Evolutionary conservation across 192 early-diverging fungal species (phyloP).

Genomic region (Cetraspora pellucida): DNA sequence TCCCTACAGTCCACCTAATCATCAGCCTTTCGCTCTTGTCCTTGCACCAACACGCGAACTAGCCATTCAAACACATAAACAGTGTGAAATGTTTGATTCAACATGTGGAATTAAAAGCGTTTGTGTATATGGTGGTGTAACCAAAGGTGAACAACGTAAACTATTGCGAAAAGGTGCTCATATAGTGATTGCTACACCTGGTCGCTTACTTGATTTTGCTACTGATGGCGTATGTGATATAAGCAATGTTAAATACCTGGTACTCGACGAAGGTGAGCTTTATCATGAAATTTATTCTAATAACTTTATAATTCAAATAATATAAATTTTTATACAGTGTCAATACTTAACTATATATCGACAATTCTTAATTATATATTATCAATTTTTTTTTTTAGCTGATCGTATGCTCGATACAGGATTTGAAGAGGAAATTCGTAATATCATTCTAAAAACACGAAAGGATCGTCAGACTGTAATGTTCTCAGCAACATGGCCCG

Average conservation of each 20-base stretch:
- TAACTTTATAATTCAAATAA: not conserved
- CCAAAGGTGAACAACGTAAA: slow-evolving; percentile 71
- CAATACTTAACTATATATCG: not conserved
- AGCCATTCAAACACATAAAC: slow-evolving; percentile 92
- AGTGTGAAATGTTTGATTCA: slow-evolving; percentile 71
- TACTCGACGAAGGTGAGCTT: slow-evolving; percentile 77
- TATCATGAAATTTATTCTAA: not conserved
- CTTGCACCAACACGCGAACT: slow-evolving; percentile 96
- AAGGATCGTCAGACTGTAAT: slow-evolving; percentile 87
- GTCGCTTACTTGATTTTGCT: slow-evolving; percentile 90
- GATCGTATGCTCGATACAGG: slow-evolving; percentile 97
- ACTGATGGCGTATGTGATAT: slow-evolving; percentile 81
- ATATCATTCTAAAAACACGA: slow-evolving; percentile 79
- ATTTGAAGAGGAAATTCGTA: slow-evolving; percentile 88
- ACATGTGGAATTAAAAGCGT: slow-evolving; percentile 65
- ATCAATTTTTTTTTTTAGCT: slow-evolving; percentile 45
- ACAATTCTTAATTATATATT: not conserved
- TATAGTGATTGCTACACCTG: slow-evolving; percentile 94
- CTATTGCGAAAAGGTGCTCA: slow-evolving; percentile 59
- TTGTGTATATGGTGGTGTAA: slow-evolving; percentile 89
- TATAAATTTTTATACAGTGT: not conserved
- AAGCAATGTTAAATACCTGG: slow-evolving; percentile 80
- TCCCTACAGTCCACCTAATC: slow-evolving; percentile 57
- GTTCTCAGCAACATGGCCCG: slow-evolving; percentile 97
- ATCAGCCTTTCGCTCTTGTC: slow-evolving; percentile 76